These are phyloP conservation scores for Colletotrichum incanum DNA, from an alignment of 2,329 filamentous ascomycete genomes.

Conservation along the genomic window DNA sequence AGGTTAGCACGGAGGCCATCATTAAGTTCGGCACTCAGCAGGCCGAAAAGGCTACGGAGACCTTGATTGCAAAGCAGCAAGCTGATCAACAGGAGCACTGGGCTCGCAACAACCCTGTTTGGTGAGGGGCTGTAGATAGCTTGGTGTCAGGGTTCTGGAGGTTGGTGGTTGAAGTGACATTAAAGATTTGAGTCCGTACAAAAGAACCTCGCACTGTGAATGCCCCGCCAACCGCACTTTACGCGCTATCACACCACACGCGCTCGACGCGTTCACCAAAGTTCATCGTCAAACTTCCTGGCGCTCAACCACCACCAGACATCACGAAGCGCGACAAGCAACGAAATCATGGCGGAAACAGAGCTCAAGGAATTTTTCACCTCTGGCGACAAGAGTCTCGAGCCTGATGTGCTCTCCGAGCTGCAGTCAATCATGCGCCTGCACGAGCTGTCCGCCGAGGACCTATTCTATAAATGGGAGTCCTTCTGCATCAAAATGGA, in stretches of 20 bases:
- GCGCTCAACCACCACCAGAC: slow-evolving; percentile 8
- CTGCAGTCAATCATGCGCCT: slow-evolving; percentile 89
- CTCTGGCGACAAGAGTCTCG: slow-evolving; percentile 71
- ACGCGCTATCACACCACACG: slow-evolving; percentile 29
- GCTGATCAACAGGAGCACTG: slow-evolving; percentile 21
- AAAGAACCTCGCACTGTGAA: too few species aligned
- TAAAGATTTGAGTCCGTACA: too few species aligned
- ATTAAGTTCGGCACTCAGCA: slow-evolving; percentile 29
- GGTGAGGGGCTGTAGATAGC: slow-evolving; percentile 1
- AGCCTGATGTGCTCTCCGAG: slow-evolving; percentile 84
- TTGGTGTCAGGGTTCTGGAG: not conserved
- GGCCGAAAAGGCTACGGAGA: slow-evolving; percentile 19
- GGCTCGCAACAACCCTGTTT: slow-evolving; percentile 25
- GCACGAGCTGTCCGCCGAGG: slow-evolving; percentile 85
- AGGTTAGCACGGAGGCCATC: slow-evolving; percentile 44
- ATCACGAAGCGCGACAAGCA: slow-evolving; percentile 3
- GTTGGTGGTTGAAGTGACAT: too few species aligned
- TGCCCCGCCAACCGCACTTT: slow-evolving; percentile 33
- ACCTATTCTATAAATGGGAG: slow-evolving; percentile 99
- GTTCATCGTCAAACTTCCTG: slow-evolving; percentile 15
- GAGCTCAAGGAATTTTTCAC: slow-evolving; percentile 70
- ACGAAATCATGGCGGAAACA: slow-evolving; percentile 45
- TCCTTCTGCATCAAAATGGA: slow-evolving; percentile 97
- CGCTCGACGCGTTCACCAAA: slow-evolving; percentile 28
- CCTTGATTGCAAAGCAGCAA: slow-evolving; percentile 27